phyloP scores from a whole-genome alignment of 108 stramenopile genomes.

The Skeletonema menzelii region DNA sequence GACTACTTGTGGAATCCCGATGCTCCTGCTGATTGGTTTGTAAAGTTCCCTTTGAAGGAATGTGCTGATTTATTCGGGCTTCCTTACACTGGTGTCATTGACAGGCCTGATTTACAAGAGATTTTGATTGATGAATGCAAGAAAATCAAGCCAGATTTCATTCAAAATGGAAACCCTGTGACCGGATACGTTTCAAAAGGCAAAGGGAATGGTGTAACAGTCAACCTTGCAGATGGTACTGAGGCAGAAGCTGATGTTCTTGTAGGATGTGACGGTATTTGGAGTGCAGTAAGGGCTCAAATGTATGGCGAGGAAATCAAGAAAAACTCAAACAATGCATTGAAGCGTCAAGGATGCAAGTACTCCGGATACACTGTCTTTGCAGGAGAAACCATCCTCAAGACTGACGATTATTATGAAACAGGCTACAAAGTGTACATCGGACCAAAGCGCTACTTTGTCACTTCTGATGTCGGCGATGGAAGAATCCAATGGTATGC shows the following conservation, averaged over 20 bases:
- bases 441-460: conserved; percentile 95
- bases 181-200: conserved; percentile 74
- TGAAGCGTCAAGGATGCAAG: conserved; percentile 81
- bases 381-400: conserved; percentile 92
- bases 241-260: conserved; percentile 85
- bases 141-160: conserved; percentile 83
- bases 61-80: conserved; percentile 81
- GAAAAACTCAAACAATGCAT: conserved; percentile 50
- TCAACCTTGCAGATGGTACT: conserved; percentile 79
- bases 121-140: conserved; percentile 94
- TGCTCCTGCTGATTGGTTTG: conserved; percentile 94
- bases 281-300: conserved; percentile 92
- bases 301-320: conserved; percentile 94
- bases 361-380: conserved; percentile 98
- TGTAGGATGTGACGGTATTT: conserved; percentile 96
- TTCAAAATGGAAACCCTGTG: conserved; percentile 80
- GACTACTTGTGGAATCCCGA: conserved; percentile 82
- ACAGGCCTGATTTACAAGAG: conserved; percentile 96
- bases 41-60: conserved; percentile 92
- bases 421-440: conserved; percentile 97
- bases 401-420: conserved; percentile 92
- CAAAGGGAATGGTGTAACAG: conserved; percentile 79
- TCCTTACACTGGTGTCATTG: conserved; percentile 94
- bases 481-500: conserved; percentile 99
- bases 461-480: conserved; percentile 95